Evolutionary conservation across 495 filamentous ascomycete species (phyloP), one percentile per base, ranked within the genome.

Genomic region (Aspergillus incahuasiensis): DNA sequence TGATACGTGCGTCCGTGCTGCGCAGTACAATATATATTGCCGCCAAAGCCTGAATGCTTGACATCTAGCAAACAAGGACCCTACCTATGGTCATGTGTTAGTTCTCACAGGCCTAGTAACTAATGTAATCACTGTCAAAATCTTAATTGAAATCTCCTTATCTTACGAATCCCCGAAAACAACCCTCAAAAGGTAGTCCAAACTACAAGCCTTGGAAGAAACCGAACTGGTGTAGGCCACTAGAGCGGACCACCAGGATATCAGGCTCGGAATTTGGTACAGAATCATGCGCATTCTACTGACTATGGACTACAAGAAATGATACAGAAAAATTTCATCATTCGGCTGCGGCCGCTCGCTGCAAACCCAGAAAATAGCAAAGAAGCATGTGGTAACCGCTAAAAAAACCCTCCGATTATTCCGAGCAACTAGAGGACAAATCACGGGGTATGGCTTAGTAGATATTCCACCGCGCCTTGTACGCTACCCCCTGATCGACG

Each of bases 401-500:
- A 38, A 21, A 43, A 21, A 43, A 54, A 39, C 45, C 50, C 38
- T 45, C 46, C 44, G 25, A 44, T 40, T 28, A 45, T 50, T 39
- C 21, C 38, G 42, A 30, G 38, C 15, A 24, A 44, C 11, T 18
- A 46, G 34, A 19, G 40, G 38, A 44, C 9, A 48, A 25, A 3
- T 45, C 25, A 56, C 2, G 65, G 74, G 16, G 62, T 61, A 56
- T 74, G 64, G 57, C 62, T 78, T 44, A 82, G 68, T 28, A 83
- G 61, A 61, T 91, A 86, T 69, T 97, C 91, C 49, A 97, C 84
- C 12, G 95, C 95, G 3, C 92, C 95, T 68, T 97, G 90, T 56
- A 97, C 94, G 68, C 89, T 96, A 6, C 95, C 95, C 0, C 95
- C 95, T 53, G 88, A 84, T 58, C 91, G 80, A 71, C 94, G 82